These are phyloP conservation scores for Clavispora vitiphila DNA, from an alignment of 805 yeast species.

Conservation along the genomic window DNA sequence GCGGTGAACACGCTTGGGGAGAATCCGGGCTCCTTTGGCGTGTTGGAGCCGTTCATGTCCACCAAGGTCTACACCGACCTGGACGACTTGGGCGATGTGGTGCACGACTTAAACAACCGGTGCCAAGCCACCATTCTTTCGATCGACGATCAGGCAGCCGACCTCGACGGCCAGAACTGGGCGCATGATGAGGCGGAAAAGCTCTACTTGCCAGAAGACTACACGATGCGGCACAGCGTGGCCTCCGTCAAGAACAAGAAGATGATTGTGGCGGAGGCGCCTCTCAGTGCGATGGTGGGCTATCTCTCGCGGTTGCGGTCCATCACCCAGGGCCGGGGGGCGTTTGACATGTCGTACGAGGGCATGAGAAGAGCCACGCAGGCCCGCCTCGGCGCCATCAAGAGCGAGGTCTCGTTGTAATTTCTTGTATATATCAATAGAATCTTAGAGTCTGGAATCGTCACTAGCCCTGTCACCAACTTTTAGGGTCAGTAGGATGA, in stretches of 20 bases:
- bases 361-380: slow-evolving; percentile 64
- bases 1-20: slow-evolving; percentile 20
- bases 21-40: slow-evolving; percentile 32
- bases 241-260: slow-evolving; percentile 39
- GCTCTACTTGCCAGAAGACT: slow-evolving; percentile 73
- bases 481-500: too few relatives aligned
- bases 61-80: slow-evolving; percentile 63
- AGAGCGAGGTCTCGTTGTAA: slow-evolving; percentile 10
- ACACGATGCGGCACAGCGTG: slow-evolving; percentile 40
- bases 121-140: slow-evolving; percentile 71
- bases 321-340: slow-evolving; percentile 84
- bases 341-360: slow-evolving; percentile 69
- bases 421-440: too few relatives aligned
- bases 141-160: slow-evolving; percentile 58
- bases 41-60: slow-evolving; percentile 87
- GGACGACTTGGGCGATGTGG: slow-evolving; percentile 72
- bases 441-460: too few relatives aligned
- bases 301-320: slow-evolving; percentile 74
- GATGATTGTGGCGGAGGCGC: slow-evolving; percentile 72
- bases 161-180: slow-evolving; percentile 38
- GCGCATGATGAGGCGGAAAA: slow-evolving; percentile 53
- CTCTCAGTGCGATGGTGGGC: slow-evolving; percentile 86
- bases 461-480: too few relatives aligned
- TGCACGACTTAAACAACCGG: slow-evolving; percentile 76
- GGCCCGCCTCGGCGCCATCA: slow-evolving; percentile 9